These are phyloP conservation scores for Rhypophila decipiens DNA, from an alignment of 495 filamentous ascomycete species.

Conservation along the genomic window DNA sequence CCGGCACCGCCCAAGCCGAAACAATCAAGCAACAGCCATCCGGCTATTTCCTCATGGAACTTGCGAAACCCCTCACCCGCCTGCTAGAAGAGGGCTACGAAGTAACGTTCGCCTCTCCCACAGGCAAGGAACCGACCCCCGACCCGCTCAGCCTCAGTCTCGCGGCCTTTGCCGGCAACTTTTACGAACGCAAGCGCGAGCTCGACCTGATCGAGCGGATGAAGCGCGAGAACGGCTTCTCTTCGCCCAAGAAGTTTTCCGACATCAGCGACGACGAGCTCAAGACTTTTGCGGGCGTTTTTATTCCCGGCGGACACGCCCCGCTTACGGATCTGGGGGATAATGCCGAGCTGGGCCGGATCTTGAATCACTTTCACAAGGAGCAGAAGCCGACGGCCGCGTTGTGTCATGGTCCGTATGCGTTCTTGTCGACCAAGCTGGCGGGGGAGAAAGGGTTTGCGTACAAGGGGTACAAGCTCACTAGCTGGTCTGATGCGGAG, in stretches of 20 bases:
- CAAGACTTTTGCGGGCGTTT: slow-evolving; percentile 1
- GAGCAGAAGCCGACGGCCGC: slow-evolving; percentile 3
- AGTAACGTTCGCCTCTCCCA: slow-evolving; percentile 7
- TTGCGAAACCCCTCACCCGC: slow-evolving; percentile 8
- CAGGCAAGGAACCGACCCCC: slow-evolving; percentile 6
- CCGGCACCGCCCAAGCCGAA: slow-evolving; percentile 1
- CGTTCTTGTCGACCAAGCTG: slow-evolving; percentile 7
- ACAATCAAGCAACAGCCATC: slow-evolving; percentile 6
- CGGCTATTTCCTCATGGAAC: slow-evolving; percentile 8
- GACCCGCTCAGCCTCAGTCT: slow-evolving; percentile 3
- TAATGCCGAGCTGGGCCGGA: slow-evolving; percentile 5
- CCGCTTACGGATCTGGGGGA: slow-evolving; percentile 6
- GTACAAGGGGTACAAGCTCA: slow-evolving; percentile 8
- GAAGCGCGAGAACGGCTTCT: slow-evolving; percentile 7
- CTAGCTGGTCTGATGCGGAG: slow-evolving; percentile 6
- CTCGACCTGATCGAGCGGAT: slow-evolving; percentile 3
- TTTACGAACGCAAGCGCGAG: slow-evolving; percentile 8
- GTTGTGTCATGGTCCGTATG: slow-evolving; percentile 8
- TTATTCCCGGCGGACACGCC: slow-evolving; percentile 6
- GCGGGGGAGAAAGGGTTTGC: slow-evolving; percentile 4
- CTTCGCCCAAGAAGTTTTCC: not conserved
- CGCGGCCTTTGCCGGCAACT: slow-evolving; percentile 10
- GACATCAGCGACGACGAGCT: slow-evolving; percentile 6
- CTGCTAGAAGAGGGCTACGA: slow-evolving; percentile 4
- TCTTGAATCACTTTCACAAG: slow-evolving; percentile 4